Evolutionary conservation across 768 basidiomycete genomes (phyloP), one percentile per base, ranked within the genome.

Genomic region (Sistotremastrum suecicum): DNA sequence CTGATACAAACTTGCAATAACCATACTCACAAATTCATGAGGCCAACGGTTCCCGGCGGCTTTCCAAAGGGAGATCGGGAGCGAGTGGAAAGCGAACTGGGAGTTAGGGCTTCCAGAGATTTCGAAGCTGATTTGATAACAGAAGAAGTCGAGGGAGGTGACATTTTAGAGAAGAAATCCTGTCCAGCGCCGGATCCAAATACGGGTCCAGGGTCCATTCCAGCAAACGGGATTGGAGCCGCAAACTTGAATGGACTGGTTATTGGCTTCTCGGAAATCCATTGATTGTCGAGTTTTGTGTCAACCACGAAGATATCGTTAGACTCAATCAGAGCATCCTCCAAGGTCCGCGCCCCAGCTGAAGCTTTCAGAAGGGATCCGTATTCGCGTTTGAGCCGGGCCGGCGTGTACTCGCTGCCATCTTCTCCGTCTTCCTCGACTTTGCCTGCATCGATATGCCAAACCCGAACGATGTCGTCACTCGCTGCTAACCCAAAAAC

Each of bases 221-320:
- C 20, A 20, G 20, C 20, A 20, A 20, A 20, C 20, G 20, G 20
- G 20, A 20, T 20, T 34, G 41, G 41, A 33, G 39, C 30, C 20
- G 41, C 37, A 39, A 62, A 59, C 37, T 57, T 56, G 45, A 65
- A 65, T n/a, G 60, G 51, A 11, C 53, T 45, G 58, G 8, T 48
- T 3, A 47, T 41, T 34, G 59, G 54, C 35, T 54, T 64, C 28
- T 54, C 52, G 11, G 54, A 53, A 20, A 78, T 55, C 84, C 84
- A 89, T 11, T 65, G 64, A 38, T 68, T 71, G n/a, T 66, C 54
- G 34, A 63, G 57, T 54, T 76, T 74, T 56, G 81, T 73, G 54
- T 95, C 90, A n/a, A 90, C 74, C 1, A 79, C 75, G 60, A 91
- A 80, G 1, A 69, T 64, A 55, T 90, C 86, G 29, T 74, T 79